Percentiles rank a stretch among this genome's conserved stretches.
phyloP scores from a whole-genome alignment of 2,329 filamentous ascomycete species.

The Verticillium nonalfalfae region DNA sequence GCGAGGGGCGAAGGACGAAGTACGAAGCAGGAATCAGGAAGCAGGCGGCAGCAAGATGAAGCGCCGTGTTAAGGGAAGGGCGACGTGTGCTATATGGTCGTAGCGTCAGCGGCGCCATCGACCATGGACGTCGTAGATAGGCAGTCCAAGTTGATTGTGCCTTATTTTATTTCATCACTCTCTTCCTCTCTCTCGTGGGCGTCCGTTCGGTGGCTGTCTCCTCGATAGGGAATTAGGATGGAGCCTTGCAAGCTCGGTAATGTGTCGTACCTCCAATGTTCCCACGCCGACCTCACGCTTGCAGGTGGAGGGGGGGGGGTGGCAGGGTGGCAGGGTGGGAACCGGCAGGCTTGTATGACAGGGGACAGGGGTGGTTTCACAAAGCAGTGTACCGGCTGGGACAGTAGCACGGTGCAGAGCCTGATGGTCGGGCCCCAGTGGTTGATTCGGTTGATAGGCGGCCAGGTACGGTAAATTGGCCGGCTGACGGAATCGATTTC shows the following conservation, averaged over 20 bases:
- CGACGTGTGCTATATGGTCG: not conserved
- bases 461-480: not conserved
- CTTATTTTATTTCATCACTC: too few relatives aligned
- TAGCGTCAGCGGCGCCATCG: not conserved
- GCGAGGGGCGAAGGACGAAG: not conserved
- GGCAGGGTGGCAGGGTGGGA: constrained; percentile 7
- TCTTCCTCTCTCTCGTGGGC: not conserved
- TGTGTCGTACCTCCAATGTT: not conserved
- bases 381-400: not conserved
- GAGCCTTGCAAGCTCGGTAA: not conserved
- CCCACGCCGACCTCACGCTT: not conserved
- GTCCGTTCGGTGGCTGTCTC: not conserved
- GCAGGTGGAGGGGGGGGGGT: not conserved
- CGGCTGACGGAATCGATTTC: not conserved
- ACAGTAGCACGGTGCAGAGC: not conserved
- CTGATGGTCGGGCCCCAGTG: not conserved
- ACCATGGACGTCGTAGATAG: not conserved
- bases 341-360: constrained; percentile 11
- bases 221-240: not conserved
- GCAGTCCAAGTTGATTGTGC: not conserved
- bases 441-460: not conserved
- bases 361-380: constrained; percentile 2
- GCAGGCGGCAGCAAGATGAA: not conserved
- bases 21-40: not conserved
- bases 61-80: not conserved